Evolutionary conservation across 345 rosid genomes (phyloP).

Genomic region (Geranium brycei): DNA sequence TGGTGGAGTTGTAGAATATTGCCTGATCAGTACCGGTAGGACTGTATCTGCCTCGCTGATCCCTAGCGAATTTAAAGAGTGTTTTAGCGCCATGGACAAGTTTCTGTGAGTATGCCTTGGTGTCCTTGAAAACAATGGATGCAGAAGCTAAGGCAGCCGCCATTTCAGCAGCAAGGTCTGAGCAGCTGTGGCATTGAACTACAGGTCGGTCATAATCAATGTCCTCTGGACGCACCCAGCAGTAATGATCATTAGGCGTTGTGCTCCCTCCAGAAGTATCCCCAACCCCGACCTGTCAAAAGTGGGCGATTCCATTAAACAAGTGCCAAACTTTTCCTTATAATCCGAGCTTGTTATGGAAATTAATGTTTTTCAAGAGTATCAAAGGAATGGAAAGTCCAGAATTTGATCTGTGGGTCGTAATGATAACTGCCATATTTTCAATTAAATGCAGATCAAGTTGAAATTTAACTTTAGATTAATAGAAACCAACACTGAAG

Average conservation of each 20-base stretch:
- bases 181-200: slow-evolving; percentile 49
- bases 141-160: slow-evolving; percentile 94
- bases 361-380: too few species aligned
- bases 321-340: too few species aligned
- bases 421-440: too few species aligned
- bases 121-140: slow-evolving; percentile 91
- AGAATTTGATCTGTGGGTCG: too few species aligned
- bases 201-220: slow-evolving; percentile 77
- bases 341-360: too few species aligned
- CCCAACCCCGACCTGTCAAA: slow-evolving; percentile 69
- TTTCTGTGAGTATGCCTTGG: slow-evolving; percentile 77
- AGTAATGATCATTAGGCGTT: slow-evolving; percentile 66
- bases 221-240: slow-evolving; percentile 99
- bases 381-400: too few species aligned
- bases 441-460: too few species aligned
- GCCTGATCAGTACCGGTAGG: slow-evolving; percentile 45
- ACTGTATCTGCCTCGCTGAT: slow-evolving; percentile 70
- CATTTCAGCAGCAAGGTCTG: slow-evolving; percentile 96
- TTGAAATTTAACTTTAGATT: too few species aligned
- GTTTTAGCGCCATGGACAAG: slow-evolving; percentile 85
- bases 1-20: slow-evolving; percentile 62
- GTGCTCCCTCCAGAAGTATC: slow-evolving; percentile 75
- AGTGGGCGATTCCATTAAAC: background rate
- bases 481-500: too few species aligned
- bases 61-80: slow-evolving; percentile 59